These are phyloP conservation scores for Earliella scabrosa DNA, from an alignment of 1,284 basidiomycete species.

Conservation along the genomic window DNA sequence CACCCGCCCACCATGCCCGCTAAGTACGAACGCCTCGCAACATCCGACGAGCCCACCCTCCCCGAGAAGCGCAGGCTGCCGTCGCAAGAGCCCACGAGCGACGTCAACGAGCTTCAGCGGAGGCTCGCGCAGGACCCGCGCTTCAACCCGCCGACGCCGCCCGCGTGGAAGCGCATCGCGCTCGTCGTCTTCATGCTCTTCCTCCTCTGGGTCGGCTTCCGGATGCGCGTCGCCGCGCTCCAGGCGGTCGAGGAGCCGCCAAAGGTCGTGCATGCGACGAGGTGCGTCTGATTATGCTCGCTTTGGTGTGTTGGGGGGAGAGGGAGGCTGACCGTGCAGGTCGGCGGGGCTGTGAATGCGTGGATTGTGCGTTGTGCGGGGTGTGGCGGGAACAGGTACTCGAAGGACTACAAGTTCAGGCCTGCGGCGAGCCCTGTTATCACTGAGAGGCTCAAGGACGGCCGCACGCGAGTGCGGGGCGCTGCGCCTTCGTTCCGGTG, in stretches of 20 bases:
- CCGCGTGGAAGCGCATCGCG: constrained; percentile 51
- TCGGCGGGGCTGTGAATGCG: not conserved
- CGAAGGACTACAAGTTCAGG: constrained; percentile 64
- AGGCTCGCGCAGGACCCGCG: constrained; percentile 41
- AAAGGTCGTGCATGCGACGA: constrained; percentile 50
- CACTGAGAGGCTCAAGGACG: constrained; percentile 64
- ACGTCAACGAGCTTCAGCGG: constrained; percentile 29
- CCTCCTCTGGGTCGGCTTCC: constrained; percentile 49
- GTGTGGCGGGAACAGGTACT: constrained; percentile 51
- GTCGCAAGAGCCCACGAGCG: constrained; percentile 31
- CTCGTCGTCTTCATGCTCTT: constrained; percentile 46
- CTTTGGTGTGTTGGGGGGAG: not conserved
- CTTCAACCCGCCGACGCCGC: constrained; percentile 49
- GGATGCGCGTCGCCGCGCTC: constrained; percentile 33
- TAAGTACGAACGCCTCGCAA: constrained; percentile 19
- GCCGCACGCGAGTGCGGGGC: constrained; percentile 57
- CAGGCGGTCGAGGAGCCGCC: constrained; percentile 31
- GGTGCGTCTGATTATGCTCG: constrained; percentile 39
- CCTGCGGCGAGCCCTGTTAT: constrained; percentile 73
- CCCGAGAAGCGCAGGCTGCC: constrained; percentile 6
- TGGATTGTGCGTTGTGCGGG: not conserved
- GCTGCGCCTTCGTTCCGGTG: constrained; percentile 42
- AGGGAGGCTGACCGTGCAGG: constrained; percentile 4
- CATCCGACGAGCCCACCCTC: constrained; percentile 3
- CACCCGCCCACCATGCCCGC: not conserved